Percentiles rank a stretch among this genome's conserved stretches.
These are phyloP conservation scores for Diplodia sapinea DNA, from an alignment of 2,329 filamentous ascomycete species.

Conservation along the genomic window DNA sequence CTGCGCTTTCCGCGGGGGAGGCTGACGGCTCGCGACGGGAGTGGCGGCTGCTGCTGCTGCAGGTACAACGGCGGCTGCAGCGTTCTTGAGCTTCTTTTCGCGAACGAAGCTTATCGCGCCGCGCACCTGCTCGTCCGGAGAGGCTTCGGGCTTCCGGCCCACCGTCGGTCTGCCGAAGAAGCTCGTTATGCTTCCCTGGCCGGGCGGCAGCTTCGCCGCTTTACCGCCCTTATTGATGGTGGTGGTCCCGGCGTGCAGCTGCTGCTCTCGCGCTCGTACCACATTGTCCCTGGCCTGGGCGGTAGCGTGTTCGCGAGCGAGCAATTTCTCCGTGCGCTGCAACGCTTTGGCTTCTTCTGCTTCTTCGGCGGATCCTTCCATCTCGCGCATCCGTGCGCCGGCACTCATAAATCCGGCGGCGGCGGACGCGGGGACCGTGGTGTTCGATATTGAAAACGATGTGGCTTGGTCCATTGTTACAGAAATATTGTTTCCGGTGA, in stretches of 20 bases:
- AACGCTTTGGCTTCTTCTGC: constrained; percentile 11
- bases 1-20: background rate
- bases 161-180: constrained; percentile 54
- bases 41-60: background rate
- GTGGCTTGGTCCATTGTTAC: constrained; percentile 43
- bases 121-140: constrained; percentile 16
- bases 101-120: constrained; percentile 17
- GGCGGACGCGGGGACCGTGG: constrained; percentile 36
- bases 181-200: constrained; percentile 59
- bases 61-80: background rate
- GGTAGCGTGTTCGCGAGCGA: constrained; percentile 36
- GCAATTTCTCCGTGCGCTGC: constrained; percentile 37
- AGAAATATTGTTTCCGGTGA: constrained; percentile 1
- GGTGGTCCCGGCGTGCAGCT: background rate
- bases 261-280: constrained; percentile 31
- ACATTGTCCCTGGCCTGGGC: constrained; percentile 32
- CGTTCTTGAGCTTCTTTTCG: constrained; percentile 28
- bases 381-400: constrained; percentile 45
- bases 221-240: background rate
- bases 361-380: constrained; percentile 41
- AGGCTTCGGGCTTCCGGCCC: constrained; percentile 33
- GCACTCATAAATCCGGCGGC: constrained; percentile 49
- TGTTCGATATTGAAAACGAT: constrained; percentile 40
- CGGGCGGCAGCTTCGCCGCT: constrained; percentile 42
- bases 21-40: background rate